A percentile compares a stretch with the other conserved stretches of the same genome.
Conservation (phyloP, 495 filamentous ascomycete species). For the Penicillium taxi region DNA sequence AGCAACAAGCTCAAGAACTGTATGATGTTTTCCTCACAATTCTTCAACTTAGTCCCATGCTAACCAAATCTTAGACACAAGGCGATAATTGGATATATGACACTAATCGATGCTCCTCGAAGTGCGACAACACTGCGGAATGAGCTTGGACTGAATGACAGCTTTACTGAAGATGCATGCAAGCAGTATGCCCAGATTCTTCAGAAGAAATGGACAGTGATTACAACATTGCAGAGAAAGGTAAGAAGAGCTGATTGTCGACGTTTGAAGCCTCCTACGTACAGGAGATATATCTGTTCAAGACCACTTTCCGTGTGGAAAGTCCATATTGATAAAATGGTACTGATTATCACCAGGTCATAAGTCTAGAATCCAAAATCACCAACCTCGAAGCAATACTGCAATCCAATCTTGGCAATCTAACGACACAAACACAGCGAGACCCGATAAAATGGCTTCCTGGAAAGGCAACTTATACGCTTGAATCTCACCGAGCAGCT, state of each 20-base stretch:
- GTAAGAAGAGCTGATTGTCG: neutral
- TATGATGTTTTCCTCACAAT: neutral
- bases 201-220: constrained; percentile 6
- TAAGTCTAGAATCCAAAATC: constrained; percentile 3
- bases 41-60: neutral
- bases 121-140: neutral
- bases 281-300: no score
- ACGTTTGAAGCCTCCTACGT: neutral
- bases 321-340: no score
- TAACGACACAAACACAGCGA: neutral
- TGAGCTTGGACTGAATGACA: neutral
- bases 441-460: constrained; percentile 4
- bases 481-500: constrained; percentile 4
- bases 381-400: neutral
- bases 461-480: neutral
- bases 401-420: neutral
- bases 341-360: constrained; percentile 5
- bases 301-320: no score
- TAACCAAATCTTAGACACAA: constrained; percentile 4
- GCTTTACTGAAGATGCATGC: neutral
- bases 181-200: constrained; percentile 2
- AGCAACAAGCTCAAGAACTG: constrained; percentile 5
- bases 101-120: neutral
- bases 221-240: neutral
- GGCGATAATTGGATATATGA: constrained; percentile 10